phyloP scores from a whole-genome alignment of 768 basidiomycete species.

The Leccinum pellstonianum region DNA sequence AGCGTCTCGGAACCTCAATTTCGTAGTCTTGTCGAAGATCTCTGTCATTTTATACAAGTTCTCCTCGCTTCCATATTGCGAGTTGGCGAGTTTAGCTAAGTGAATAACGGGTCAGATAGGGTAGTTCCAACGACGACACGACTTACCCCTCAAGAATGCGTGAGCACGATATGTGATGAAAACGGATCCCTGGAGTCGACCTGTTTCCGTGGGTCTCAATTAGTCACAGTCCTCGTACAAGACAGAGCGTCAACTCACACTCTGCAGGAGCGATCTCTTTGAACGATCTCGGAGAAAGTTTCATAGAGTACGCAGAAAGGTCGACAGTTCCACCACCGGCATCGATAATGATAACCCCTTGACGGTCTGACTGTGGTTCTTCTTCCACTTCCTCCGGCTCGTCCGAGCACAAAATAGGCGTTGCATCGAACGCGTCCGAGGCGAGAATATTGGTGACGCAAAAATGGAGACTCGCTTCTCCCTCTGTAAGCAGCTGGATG shows the following conservation, averaged over 20 bases:
- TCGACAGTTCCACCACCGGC: conserved; percentile 46
- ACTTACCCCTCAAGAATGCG: conserved; percentile 32
- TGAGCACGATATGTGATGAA: conserved; percentile 35
- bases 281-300: conserved; percentile 37
- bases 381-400: conserved; percentile 20
- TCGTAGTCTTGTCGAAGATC: conserved; percentile 35
- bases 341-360: conserved; percentile 46
- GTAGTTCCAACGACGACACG: not conserved
- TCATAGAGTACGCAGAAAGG: conserved; percentile 40
- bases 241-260: conserved; percentile 21
- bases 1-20: conserved; percentile 38
- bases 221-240: not conserved
- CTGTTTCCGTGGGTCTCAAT: conserved; percentile 17
- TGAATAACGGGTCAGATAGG: not conserved
- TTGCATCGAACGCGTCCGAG: conserved; percentile 23
- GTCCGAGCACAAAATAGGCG: conserved; percentile 11
- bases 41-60: conserved; percentile 33
- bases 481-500: conserved; percentile 57
- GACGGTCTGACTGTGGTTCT: conserved; percentile 17
- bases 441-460: conserved; percentile 48
- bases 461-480: conserved; percentile 54
- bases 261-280: conserved; percentile 36
- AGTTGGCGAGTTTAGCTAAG: conserved; percentile 30
- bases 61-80: conserved; percentile 29
- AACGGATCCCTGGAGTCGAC: conserved; percentile 40